Base-by-base conservation (phyloP, 2,329 filamentous ascomycete genomes). In the Fusarium praegraminearum region DNA sequence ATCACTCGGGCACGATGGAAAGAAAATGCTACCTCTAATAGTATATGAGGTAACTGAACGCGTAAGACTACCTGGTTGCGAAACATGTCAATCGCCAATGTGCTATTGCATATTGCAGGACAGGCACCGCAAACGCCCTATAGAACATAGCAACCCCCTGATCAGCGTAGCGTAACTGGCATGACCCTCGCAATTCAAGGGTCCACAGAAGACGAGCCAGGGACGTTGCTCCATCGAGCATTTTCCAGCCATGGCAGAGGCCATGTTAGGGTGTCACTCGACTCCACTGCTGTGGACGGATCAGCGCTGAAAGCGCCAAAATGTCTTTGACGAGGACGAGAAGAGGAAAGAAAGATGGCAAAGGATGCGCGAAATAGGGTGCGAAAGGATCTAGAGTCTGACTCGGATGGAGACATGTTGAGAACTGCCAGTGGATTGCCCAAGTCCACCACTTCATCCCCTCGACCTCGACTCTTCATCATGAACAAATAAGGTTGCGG, bases 41-140 rank as follows among this genome's bases (percentile, higher is more conserved):
- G 44, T 59, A 59, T 65, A 59, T 65, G 62, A 64, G 60, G 62
- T 64, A 65, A 66, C 54, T 11, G 62, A 66, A 65, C 62, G 55
- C 62, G 62, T 65, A 65, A 65, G 36, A 55, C 60, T 47, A 16
- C 57, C 52, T 61, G 49, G 40, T 36, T 60, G 57, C 51, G 36
- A 57, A 53, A 59, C 28, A n/a, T 16, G 32, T 46, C 30, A 32
- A 55, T 44, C 38, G 44, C 24, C 35, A 52, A 41, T 41, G 26
- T 52, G 24, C 49, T 40, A 51, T 52, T 51, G 49, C 44, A 20
- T 40, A 51, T 52, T 51, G 49, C 44, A 20, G 28, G 26, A 64
- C 59, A 64, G 51, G 58, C 58, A 28, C 45, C 50, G n/a, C 33
- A 57, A 49, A 10, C 40, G 57, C 43, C 45, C 62, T 65, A 41